phyloP scores from a whole-genome alignment of 257 asterid genomes.

The Buddleja alternifolia region DNA sequence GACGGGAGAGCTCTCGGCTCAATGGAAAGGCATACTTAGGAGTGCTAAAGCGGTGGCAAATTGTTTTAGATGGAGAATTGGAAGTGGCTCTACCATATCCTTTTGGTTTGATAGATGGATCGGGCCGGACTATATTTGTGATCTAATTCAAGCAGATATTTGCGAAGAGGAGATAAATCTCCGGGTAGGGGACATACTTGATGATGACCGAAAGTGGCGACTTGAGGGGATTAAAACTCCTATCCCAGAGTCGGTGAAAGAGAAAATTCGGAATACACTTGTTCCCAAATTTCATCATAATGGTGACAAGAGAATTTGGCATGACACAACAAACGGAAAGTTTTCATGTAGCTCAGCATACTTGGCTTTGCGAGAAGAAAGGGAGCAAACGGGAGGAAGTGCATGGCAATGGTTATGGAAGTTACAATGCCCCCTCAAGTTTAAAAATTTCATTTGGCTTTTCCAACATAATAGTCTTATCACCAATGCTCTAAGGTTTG shows the following conservation, averaged over 20 bases:
- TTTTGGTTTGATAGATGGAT: no score
- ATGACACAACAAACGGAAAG: neutral
- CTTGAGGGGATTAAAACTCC: no score
- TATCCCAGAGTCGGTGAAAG: constrained; percentile 26
- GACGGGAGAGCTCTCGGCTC: neutral
- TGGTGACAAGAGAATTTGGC: neutral
- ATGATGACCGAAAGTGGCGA: no score
- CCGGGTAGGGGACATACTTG: no score
- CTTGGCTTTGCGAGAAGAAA: neutral
- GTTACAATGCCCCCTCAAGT: neutral
- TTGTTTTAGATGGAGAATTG: neutral
- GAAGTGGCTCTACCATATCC: neutral
- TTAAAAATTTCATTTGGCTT: neutral
- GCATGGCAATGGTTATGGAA: neutral
- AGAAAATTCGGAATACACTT: constrained; percentile 25
- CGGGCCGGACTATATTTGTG: neutral
- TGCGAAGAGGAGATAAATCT: neutral
- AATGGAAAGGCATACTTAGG: neutral
- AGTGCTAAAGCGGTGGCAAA: neutral
- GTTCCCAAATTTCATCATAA: neutral
- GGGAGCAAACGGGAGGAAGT: no score
- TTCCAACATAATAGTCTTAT: neutral
- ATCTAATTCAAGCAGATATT: neutral
- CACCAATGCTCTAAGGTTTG: neutral
- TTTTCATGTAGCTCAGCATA: neutral